Conservation (phyloP, 2,329 filamentous ascomycete genomes). For the Fusarium subglutinans region DNA sequence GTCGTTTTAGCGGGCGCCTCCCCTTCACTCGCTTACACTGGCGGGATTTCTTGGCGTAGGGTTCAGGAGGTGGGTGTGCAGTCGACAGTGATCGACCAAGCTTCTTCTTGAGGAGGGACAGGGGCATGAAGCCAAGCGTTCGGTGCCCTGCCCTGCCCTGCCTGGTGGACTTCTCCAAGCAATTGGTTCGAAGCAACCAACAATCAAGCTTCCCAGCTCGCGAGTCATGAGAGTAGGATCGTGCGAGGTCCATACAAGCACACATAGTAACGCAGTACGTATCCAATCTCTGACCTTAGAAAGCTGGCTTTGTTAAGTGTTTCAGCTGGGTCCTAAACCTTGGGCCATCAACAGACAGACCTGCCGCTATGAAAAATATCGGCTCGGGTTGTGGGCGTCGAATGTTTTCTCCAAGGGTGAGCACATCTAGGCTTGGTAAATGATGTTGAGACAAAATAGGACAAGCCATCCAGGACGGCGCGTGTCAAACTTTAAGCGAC, state of each 20-base stretch:
- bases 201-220: slow-evolving; percentile 27
- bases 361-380: slow-evolving; percentile 9
- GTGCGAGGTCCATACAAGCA: slow-evolving; percentile 20
- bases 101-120: slow-evolving; percentile 35
- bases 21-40: slow-evolving; percentile 44
- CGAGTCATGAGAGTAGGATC: slow-evolving; percentile 21
- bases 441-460: slow-evolving; percentile 30
- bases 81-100: slow-evolving; percentile 38
- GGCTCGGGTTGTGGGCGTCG: not conserved
- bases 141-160: slow-evolving; percentile 29
- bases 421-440: slow-evolving; percentile 14
- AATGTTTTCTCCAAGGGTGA: slow-evolving; percentile 14
- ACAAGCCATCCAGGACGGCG: slow-evolving; percentile 25
- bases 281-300: slow-evolving; percentile 1
- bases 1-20: slow-evolving; percentile 44
- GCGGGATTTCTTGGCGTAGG: slow-evolving; percentile 38
- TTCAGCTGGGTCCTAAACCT: slow-evolving; percentile 18
- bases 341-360: not conserved
- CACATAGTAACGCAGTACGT: not conserved
- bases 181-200: slow-evolving; percentile 25
- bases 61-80: slow-evolving; percentile 27
- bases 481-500: slow-evolving; percentile 42
- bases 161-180: slow-evolving; percentile 15
- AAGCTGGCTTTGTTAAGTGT: slow-evolving; percentile 3
- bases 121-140: slow-evolving; percentile 31